Evolutionary conservation across 768 basidiomycete genomes (phyloP).

Genomic region (Auricularia cornea): DNA sequence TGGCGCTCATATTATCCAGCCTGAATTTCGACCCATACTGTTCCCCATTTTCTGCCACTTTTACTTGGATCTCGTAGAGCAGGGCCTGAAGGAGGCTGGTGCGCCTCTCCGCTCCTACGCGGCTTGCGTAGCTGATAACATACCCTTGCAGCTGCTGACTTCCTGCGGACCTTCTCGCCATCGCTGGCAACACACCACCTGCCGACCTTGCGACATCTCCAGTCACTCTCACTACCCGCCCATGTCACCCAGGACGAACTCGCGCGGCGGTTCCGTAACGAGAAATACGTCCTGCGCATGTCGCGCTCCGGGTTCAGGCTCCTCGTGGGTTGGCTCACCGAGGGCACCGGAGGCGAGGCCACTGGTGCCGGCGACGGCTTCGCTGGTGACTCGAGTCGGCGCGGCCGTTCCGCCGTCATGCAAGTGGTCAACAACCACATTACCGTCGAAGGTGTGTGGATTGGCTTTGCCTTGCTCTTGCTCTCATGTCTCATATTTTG

Average conservation of each 20-base stretch:
- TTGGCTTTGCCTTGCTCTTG: conserved; percentile 2
- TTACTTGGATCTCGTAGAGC: conserved; percentile 87
- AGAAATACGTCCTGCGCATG: conserved; percentile 87
- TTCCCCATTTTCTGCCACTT: conserved; percentile 98
- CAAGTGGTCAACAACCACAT: conserved; percentile 91
- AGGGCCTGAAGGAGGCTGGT: conserved; percentile 88
- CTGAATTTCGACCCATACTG: conserved; percentile 86
- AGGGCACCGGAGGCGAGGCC: conserved; percentile 82
- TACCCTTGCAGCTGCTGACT: conserved; percentile 53
- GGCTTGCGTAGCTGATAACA: conserved; percentile 5
- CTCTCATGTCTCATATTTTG: background rate
- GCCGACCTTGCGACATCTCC: conserved; percentile 64
- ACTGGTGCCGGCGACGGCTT: conserved; percentile 73
- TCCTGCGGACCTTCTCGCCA: conserved; percentile 62
- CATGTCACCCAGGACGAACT: conserved; percentile 79
- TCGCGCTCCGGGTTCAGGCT: conserved; percentile 87
- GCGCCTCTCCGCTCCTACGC: conserved; percentile 20
- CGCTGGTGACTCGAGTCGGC: conserved; percentile 68
- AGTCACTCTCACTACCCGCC: conserved; percentile 68
- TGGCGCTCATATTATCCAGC: conserved; percentile 41
- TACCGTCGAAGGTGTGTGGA: conserved; percentile 69
- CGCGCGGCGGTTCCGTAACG: conserved; percentile 77
- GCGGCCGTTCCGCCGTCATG: conserved; percentile 85
- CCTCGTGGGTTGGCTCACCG: conserved; percentile 92
- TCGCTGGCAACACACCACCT: conserved; percentile 60